These are phyloP conservation scores for Lagenidium giganteum DNA, from an alignment of 352 stramenopile genomes.

Conservation along the genomic window DNA sequence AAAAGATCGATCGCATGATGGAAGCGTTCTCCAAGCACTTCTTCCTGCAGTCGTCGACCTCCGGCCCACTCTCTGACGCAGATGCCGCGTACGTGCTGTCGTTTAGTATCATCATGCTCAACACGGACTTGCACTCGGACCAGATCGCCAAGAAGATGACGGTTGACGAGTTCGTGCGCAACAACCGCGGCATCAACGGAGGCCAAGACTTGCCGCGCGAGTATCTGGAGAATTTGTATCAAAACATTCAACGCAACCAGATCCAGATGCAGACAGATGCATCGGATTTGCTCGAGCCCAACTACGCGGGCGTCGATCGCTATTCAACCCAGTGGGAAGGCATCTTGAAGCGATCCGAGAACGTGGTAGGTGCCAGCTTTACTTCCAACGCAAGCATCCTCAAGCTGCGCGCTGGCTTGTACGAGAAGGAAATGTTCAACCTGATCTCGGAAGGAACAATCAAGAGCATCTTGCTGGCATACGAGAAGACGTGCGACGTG, in stretches of 20 bases:
- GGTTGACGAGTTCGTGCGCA: constrained; percentile 69
- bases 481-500: constrained; percentile 69
- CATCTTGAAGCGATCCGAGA: constrained; percentile 70
- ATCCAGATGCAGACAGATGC: constrained; percentile 82
- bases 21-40: constrained; percentile 91
- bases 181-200: constrained; percentile 74
- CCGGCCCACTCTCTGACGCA: constrained; percentile 48
- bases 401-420: constrained; percentile 63
- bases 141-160: constrained; percentile 82
- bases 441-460: constrained; percentile 65
- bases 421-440: constrained; percentile 80
- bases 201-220: constrained; percentile 55
- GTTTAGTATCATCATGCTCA: constrained; percentile 99
- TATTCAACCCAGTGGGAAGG: constrained; percentile 80
- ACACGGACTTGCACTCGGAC: constrained; percentile 95
- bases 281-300: constrained; percentile 61
- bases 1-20: constrained; percentile 97
- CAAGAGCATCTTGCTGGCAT: constrained; percentile 61
- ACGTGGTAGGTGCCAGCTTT: constrained; percentile 76
- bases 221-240: constrained; percentile 60
- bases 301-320: constrained; percentile 44
- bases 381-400: constrained; percentile 71
- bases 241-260: constrained; percentile 66
- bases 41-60: constrained; percentile 58
- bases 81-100: constrained; percentile 94